Percentiles rank a stretch among this genome's conserved stretches.
Evolutionary conservation across 1,139 yeast genomes (phyloP).

Genomic region (Torulaspora globosa): DNA sequence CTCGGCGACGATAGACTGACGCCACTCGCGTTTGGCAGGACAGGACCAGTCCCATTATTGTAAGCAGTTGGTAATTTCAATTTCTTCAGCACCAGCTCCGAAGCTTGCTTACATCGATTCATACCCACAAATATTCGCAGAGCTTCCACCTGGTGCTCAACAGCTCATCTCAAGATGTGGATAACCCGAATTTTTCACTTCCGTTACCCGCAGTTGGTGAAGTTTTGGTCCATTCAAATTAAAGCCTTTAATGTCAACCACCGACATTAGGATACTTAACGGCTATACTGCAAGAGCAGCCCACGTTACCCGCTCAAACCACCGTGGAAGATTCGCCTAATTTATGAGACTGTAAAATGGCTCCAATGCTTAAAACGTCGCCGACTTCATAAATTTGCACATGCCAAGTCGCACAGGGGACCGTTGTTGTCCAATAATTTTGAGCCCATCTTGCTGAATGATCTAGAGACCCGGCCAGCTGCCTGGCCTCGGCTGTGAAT

Average conservation of each 20-base stretch:
- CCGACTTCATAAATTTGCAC: too few relatives aligned
- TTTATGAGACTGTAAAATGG: too few relatives aligned
- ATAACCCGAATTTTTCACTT: not conserved
- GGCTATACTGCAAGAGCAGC: too few relatives aligned
- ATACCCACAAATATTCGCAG: not conserved
- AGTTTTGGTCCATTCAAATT: not conserved
- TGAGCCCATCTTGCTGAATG: too few relatives aligned
- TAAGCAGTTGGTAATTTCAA: not conserved
- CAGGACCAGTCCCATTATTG: constrained; percentile 1
- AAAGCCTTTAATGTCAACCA: not conserved
- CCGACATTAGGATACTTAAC: too few relatives aligned
- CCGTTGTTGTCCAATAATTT: too few relatives aligned
- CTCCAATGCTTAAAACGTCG: too few relatives aligned
- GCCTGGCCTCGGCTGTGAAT: not conserved
- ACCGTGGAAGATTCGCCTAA: too few relatives aligned
- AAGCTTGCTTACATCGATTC: not conserved
- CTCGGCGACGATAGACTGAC: not conserved
- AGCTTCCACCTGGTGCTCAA: not conserved
- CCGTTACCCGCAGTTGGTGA: constrained; percentile 2
- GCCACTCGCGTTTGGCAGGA: not conserved
- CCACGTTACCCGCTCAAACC: too few relatives aligned
- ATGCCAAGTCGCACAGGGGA: too few relatives aligned
- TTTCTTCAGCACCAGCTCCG: not conserved
- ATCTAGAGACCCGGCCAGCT: too few relatives aligned
- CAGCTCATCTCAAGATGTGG: not conserved